A percentile compares a stretch with the other conserved stretches of the same genome.
phyloP scores from a whole-genome alignment of 192 early-diverging fungal genomes.

The Dimargaris cristalligena region DNA sequence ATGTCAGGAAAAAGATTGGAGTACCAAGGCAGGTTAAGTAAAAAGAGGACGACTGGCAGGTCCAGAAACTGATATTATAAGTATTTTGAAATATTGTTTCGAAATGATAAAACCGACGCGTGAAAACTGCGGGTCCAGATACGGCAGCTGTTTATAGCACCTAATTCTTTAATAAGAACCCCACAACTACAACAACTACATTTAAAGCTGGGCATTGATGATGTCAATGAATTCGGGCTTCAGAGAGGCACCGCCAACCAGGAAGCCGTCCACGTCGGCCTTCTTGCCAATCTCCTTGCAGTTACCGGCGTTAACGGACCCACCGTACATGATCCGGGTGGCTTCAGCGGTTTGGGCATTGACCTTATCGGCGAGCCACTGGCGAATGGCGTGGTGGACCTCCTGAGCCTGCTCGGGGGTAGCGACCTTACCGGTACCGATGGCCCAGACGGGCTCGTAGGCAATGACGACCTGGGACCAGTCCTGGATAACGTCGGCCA shows the following conservation, averaged over 20 bases:
- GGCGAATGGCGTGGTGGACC: constrained; percentile 73
- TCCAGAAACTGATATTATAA: neutral
- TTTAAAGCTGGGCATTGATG: constrained; percentile 22
- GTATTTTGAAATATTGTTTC: neutral
- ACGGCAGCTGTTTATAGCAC: neutral
- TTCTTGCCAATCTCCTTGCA: constrained; percentile 60
- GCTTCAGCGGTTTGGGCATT: constrained; percentile 65
- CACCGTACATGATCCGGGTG: constrained; percentile 93
- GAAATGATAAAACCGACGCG: neutral
- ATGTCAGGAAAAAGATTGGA: too few species aligned
- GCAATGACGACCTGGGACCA: constrained; percentile 94
- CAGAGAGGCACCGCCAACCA: constrained; percentile 96
- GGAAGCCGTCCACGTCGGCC: constrained; percentile 95
- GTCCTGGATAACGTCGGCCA: constrained; percentile 58
- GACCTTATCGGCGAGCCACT: constrained; percentile 72
- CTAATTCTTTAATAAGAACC: too few species aligned
- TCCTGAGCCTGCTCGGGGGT: constrained; percentile 93
- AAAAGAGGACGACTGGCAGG: too few species aligned
- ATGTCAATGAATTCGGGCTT: constrained; percentile 78
- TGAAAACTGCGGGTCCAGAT: neutral
- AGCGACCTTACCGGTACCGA: constrained; percentile 98
- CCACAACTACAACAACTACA: neutral
- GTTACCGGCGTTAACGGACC: constrained; percentile 84
- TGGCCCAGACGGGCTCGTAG: constrained; percentile 99
- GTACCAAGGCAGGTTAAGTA: too few species aligned